A percentile compares a stretch with the other conserved stretches of the same genome.
Conservation (phyloP, 2,329 filamentous ascomycete species). For the Fusarium continuum region DNA sequence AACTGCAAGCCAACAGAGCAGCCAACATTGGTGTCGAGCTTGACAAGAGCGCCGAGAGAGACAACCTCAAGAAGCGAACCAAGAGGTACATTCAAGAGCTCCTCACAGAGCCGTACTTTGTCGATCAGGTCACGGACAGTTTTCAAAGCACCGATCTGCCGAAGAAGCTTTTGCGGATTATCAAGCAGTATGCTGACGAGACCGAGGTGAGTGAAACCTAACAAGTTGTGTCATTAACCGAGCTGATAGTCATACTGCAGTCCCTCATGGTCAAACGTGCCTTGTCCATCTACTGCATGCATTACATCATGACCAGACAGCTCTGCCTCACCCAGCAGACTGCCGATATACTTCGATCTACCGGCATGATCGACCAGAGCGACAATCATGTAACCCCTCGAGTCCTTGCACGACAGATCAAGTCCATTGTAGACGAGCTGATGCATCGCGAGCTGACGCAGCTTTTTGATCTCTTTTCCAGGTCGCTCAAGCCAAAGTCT, state of each 20-base stretch:
- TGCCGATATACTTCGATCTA: conserved; percentile 53
- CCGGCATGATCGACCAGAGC: conserved; percentile 56
- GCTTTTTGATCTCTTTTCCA: conserved; percentile 63
- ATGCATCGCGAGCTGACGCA: conserved; percentile 60
- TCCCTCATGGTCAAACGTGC: conserved; percentile 62
- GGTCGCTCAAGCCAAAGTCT: conserved; percentile 63
- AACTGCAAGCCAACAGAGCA: conserved; percentile 54
- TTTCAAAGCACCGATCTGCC: conserved; percentile 58
- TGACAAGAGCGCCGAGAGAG: conserved; percentile 52
- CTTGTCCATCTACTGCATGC: conserved; percentile 64
- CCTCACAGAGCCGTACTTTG: conserved; percentile 57
- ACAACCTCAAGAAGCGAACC: conserved; percentile 56
- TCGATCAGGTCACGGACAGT: conserved; percentile 60
- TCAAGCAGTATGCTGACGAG: conserved; percentile 58
- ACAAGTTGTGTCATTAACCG: conserved; percentile 12
- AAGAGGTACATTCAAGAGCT: conserved; percentile 62
- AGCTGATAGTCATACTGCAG: conserved; percentile 40
- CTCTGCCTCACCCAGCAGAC: conserved; percentile 60
- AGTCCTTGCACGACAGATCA: conserved; percentile 65
- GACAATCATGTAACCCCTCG: conserved; percentile 60
- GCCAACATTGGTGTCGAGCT: conserved; percentile 63
- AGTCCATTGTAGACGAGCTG: conserved; percentile 65
- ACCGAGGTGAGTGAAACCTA: conserved; percentile 51
- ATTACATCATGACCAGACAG: conserved; percentile 66
- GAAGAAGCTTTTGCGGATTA: conserved; percentile 56